Conservation (phyloP, 306 rosid genomes). For the Quercus variabilis region DNA sequence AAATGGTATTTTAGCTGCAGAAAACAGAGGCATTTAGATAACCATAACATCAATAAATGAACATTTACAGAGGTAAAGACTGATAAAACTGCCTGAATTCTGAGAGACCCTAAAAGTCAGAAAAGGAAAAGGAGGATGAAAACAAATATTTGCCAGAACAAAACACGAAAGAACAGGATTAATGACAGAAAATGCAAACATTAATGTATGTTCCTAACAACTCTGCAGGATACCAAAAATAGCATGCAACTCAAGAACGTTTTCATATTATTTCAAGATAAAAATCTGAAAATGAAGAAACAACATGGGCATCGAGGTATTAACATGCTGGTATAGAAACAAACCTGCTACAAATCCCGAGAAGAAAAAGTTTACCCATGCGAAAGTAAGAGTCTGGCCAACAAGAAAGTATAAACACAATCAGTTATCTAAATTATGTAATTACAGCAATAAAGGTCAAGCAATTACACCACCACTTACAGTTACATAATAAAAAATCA, state of each 20-base stretch:
- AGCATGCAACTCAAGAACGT: not conserved
- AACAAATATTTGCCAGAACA: not conserved
- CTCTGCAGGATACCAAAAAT: not conserved
- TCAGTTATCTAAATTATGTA: not conserved
- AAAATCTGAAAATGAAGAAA: not conserved
- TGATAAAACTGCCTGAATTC: too few relatives aligned
- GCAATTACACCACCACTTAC: not conserved
- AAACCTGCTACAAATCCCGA: conserved; percentile 98
- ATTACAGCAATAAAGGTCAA: not conserved
- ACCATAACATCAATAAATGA: not conserved
- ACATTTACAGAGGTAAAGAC: not conserved
- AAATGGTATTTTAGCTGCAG: conserved; percentile 96
- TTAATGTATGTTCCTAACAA: not conserved
- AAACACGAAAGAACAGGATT: not conserved
- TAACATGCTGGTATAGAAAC: conserved; percentile 11
- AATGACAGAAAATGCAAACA: conserved; percentile 2
- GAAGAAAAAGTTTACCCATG: conserved; percentile 99
- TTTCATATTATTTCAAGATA: not conserved
- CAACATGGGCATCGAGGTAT: not conserved
- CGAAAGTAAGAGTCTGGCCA: conserved; percentile 93
- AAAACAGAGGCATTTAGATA: conserved; percentile 13
- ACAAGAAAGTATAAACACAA: conserved; percentile 19
- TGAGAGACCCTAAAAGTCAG: not conserved
- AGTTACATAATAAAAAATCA: not conserved
- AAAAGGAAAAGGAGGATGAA: not conserved